Percentiles rank a stretch among this genome's conserved stretches.
Conservation (phyloP, 2,329 filamentous ascomycete species). For the Aureobasidium zeae region DNA sequence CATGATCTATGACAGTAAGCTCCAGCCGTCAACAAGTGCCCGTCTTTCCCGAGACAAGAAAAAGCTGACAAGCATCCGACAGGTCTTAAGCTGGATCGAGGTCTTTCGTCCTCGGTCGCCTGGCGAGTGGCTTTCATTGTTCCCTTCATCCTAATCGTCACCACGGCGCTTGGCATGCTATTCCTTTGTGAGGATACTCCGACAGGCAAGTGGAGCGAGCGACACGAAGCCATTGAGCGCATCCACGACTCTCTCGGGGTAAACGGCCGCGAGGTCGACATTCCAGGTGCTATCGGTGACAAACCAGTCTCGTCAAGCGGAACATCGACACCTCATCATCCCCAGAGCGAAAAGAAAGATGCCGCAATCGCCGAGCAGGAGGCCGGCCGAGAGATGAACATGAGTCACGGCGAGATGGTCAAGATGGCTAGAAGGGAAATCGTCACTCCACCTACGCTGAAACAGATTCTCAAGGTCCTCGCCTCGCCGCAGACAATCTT, state of each 20-base stretch:
- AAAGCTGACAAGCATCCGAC: too few relatives aligned
- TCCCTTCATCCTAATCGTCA: slow-evolving; percentile 65
- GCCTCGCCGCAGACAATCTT: slow-evolving; percentile 51
- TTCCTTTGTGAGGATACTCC: slow-evolving; percentile 73
- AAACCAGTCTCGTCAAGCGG: slow-evolving; percentile 35
- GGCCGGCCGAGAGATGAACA: slow-evolving; percentile 33
- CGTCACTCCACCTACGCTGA: slow-evolving; percentile 50
- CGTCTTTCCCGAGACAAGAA: too few relatives aligned
- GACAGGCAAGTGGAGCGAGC: slow-evolving; percentile 69
- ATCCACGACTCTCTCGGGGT: slow-evolving; percentile 43
- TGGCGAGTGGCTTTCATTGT: slow-evolving; percentile 83
- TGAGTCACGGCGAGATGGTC: slow-evolving; percentile 45
- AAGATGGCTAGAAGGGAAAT: slow-evolving; percentile 52
- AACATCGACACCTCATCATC: slow-evolving; percentile 25
- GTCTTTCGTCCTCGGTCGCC: slow-evolving; percentile 56
- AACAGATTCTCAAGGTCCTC: slow-evolving; percentile 52
- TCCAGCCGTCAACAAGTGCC: slow-evolving; percentile 50
- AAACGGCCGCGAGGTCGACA: slow-evolving; percentile 33
- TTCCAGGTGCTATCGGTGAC: slow-evolving; percentile 46
- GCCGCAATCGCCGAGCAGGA: slow-evolving; percentile 31
- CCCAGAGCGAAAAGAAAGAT: slow-evolving; percentile 33
- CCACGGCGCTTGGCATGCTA: slow-evolving; percentile 59
- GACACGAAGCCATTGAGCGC: slow-evolving; percentile 49
- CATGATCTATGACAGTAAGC: slow-evolving; percentile 76
- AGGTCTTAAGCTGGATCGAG: too few relatives aligned